Conservation (phyloP, 2,329 filamentous ascomycete genomes). For the Beauveria brongniartii region DNA sequence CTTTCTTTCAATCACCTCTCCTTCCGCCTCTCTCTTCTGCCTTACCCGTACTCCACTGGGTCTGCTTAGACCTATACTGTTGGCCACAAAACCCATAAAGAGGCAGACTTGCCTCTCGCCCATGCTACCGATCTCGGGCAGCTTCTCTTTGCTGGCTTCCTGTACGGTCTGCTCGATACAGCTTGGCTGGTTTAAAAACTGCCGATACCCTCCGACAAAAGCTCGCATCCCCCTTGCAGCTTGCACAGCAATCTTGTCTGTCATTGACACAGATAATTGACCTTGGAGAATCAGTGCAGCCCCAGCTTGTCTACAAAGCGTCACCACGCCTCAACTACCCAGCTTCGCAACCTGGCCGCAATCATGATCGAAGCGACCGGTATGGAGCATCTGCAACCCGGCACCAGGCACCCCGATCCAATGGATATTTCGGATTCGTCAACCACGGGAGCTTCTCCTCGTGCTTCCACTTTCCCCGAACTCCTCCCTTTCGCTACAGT, state of each 20-base stretch:
- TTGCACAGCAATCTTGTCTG: background rate
- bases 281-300: background rate
- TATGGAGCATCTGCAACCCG: background rate
- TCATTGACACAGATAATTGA: background rate
- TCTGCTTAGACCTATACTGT: conserved; percentile 1
- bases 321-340: background rate
- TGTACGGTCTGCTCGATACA: background rate
- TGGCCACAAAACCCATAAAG: background rate
- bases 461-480: conserved; percentile 2
- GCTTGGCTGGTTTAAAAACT: background rate
- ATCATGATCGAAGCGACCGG: background rate
- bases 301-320: background rate
- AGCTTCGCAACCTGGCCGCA: background rate
- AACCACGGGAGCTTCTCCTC: background rate
- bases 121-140: background rate
- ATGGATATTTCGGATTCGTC: conserved; percentile 1
- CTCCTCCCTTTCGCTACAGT: conserved; percentile 4
- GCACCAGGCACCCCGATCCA: background rate
- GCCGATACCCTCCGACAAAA: background rate
- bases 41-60: background rate
- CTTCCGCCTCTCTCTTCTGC: background rate
- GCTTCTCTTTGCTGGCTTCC: background rate
- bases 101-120: background rate
- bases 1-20: background rate
- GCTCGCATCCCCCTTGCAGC: background rate